Evolutionary conservation across 2,329 filamentous ascomycete genomes (phyloP).

Genomic region (Nigrospora osmanthi): DNA sequence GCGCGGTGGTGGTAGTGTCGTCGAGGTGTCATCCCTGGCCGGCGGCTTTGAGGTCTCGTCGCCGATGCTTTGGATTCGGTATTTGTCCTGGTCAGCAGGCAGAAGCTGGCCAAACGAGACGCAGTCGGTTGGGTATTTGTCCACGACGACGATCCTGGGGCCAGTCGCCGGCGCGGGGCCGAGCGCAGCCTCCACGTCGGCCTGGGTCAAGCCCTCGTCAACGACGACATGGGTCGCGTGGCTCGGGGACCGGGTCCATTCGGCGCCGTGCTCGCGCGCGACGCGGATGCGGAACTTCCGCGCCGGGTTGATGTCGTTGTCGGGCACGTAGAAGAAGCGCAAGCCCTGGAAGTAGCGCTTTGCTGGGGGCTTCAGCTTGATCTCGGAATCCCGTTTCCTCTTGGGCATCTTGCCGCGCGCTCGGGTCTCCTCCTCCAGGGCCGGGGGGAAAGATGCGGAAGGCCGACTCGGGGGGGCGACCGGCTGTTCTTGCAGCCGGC

Average conservation of each 20-base stretch:
- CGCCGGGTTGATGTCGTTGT: slow-evolving; percentile 62
- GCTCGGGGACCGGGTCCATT: slow-evolving; percentile 53
- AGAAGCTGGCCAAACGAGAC: slow-evolving; percentile 49
- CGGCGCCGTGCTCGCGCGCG: slow-evolving; percentile 66
- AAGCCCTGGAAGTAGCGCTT: slow-evolving; percentile 53
- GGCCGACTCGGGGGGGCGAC: no score
- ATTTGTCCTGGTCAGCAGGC: slow-evolving; percentile 51
- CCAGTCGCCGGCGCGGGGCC: slow-evolving; percentile 14
- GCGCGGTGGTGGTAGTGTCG: neutral
- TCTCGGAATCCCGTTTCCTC: slow-evolving; percentile 32
- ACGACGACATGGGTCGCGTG: slow-evolving; percentile 72
- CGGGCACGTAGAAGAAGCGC: slow-evolving; percentile 73
- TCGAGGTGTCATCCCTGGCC: slow-evolving; percentile 5
- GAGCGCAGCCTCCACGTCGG: slow-evolving; percentile 53
- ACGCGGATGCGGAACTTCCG: slow-evolving; percentile 67
- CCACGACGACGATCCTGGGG: slow-evolving; percentile 52
- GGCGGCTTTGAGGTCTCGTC: neutral
- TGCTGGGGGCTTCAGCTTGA: slow-evolving; percentile 40
- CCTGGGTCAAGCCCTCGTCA: slow-evolving; percentile 59
- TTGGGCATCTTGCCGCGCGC: slow-evolving; percentile 26
- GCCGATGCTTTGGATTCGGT: slow-evolving; percentile 43
- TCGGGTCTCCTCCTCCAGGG: slow-evolving; percentile 10
- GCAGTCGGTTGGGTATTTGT: slow-evolving; percentile 63
- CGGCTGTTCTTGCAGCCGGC: no score
- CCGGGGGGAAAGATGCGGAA: no score